Evolutionary conservation across 371 early-diverging fungal genomes (phyloP).

Genomic region (Mucor piriformis): DNA sequence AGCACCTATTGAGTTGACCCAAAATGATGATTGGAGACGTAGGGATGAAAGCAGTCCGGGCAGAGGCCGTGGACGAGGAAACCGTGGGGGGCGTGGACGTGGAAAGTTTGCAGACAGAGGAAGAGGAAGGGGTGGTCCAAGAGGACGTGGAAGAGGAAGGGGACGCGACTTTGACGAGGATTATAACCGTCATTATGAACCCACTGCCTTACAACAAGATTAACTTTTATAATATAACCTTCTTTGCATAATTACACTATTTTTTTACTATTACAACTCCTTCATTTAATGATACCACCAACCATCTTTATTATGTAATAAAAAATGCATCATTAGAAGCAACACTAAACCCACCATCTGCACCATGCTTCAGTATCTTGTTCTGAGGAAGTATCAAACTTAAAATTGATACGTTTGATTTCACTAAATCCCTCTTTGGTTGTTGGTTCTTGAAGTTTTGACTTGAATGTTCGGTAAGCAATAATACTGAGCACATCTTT

Average conservation of each 20-base stretch:
- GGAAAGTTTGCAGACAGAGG: conserved; percentile 12
- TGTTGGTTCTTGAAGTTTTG: conserved; percentile 55
- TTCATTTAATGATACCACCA: no score
- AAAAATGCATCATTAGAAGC: neutral
- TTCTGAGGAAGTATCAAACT: conserved; percentile 51
- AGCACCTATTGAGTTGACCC: neutral
- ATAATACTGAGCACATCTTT: conserved; percentile 55
- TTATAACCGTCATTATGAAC: neutral
- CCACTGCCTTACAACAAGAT: neutral
- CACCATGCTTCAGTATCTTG: conserved; percentile 46
- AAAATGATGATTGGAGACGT: conserved; percentile 18
- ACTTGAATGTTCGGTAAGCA: conserved; percentile 58
- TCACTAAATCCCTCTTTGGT: conserved; percentile 67
- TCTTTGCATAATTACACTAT: no score
- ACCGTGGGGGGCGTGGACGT: conserved; percentile 3
- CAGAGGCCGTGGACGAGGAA: conserved; percentile 1
- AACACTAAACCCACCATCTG: conserved; percentile 47
- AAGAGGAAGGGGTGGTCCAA: conserved; percentile 20
- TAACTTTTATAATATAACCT: neutral
- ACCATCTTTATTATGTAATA: neutral
- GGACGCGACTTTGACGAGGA: conserved; percentile 8
- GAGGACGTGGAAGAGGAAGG: conserved; percentile 28
- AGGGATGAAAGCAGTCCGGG: neutral
- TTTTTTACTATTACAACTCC: no score
- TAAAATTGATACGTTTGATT: conserved; percentile 66